Conservation (phyloP, 2,329 filamentous ascomycete genomes). For the Ophiocordyceps sinensis region DNA sequence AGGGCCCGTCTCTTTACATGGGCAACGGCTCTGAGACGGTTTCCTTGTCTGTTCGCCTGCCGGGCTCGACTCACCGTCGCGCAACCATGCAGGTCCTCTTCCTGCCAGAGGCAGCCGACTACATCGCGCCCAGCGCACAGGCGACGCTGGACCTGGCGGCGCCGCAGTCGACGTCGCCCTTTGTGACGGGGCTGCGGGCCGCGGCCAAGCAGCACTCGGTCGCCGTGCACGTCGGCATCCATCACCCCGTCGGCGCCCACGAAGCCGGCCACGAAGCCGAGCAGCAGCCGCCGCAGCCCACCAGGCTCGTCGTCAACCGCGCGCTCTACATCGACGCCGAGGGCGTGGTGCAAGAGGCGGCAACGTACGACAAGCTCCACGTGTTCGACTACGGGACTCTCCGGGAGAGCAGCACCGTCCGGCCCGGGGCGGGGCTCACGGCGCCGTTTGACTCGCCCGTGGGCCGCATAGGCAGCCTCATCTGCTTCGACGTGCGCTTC, state of each 20-base stretch:
- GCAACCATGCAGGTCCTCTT: slow-evolving; percentile 52
- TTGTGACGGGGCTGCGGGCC: slow-evolving; percentile 60
- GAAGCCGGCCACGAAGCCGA: slow-evolving; percentile 1
- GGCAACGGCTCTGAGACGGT: background rate
- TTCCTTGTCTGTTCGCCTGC: too few species aligned
- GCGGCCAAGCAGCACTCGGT: slow-evolving; percentile 50
- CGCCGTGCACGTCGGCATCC: slow-evolving; percentile 75
- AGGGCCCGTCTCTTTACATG: background rate
- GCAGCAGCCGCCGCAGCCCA: slow-evolving; percentile 1
- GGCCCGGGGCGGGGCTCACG: slow-evolving; percentile 48
- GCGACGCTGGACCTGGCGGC: slow-evolving; percentile 59
- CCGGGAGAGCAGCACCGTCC: slow-evolving; percentile 43
- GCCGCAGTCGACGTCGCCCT: slow-evolving; percentile 50
- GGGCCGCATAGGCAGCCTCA: slow-evolving; percentile 63
- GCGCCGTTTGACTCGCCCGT: slow-evolving; percentile 59
- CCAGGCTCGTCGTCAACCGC: slow-evolving; percentile 33
- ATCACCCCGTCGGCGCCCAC: slow-evolving; percentile 43
- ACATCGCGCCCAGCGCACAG: slow-evolving; percentile 56
- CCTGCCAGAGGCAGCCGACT: slow-evolving; percentile 83
- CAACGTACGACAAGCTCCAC: slow-evolving; percentile 73
- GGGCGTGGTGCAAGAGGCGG: slow-evolving; percentile 25
- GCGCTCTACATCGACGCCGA: slow-evolving; percentile 34
- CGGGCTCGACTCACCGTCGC: background rate
- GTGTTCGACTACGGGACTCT: slow-evolving; percentile 59
- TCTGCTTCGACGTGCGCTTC: slow-evolving; percentile 87